These are phyloP conservation scores for Monosporascus ibericus DNA, from an alignment of 2,329 filamentous ascomycete genomes.

Conservation along the genomic window DNA sequence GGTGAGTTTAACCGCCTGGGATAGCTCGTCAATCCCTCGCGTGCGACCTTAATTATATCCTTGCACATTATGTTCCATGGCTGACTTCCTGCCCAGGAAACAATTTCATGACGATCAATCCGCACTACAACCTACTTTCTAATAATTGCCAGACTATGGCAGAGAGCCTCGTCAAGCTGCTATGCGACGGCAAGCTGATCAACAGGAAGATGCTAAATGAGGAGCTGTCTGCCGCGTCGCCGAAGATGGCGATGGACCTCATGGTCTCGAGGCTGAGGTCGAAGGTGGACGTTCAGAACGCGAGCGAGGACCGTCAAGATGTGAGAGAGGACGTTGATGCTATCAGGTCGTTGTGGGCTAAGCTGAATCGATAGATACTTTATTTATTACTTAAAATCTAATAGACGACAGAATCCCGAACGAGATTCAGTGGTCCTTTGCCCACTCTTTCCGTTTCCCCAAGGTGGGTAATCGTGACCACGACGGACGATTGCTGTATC, in stretches of 20 bases:
- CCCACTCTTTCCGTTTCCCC: too few species aligned
- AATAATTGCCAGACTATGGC: constrained; percentile 28
- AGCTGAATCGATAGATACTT: constrained; percentile 20
- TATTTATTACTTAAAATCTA: background rate
- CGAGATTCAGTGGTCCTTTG: too few species aligned
- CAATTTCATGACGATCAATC: constrained; percentile 21
- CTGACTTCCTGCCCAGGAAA: constrained; percentile 10
- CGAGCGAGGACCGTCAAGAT: constrained; percentile 13
- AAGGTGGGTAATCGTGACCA: too few species aligned
- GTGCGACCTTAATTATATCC: too few species aligned
- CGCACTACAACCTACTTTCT: constrained; percentile 24
- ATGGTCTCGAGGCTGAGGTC: constrained; percentile 21
- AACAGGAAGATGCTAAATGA: constrained; percentile 26
- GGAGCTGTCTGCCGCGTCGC: constrained; percentile 22
- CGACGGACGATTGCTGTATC: too few species aligned
- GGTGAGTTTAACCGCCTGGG: constrained; percentile 12
- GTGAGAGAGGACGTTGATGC: constrained; percentile 16
- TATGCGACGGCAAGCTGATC: constrained; percentile 25
- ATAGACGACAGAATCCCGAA: too few species aligned
- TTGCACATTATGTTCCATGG: background rate
- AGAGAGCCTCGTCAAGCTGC: constrained; percentile 22
- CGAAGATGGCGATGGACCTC: constrained; percentile 23
- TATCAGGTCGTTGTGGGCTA: constrained; percentile 15
- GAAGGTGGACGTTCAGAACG: constrained; percentile 15
- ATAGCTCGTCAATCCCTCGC: too few species aligned